Conservation (phyloP, 176 grass and related monocot genomes). For the Eragrostis nindensis region DNA sequence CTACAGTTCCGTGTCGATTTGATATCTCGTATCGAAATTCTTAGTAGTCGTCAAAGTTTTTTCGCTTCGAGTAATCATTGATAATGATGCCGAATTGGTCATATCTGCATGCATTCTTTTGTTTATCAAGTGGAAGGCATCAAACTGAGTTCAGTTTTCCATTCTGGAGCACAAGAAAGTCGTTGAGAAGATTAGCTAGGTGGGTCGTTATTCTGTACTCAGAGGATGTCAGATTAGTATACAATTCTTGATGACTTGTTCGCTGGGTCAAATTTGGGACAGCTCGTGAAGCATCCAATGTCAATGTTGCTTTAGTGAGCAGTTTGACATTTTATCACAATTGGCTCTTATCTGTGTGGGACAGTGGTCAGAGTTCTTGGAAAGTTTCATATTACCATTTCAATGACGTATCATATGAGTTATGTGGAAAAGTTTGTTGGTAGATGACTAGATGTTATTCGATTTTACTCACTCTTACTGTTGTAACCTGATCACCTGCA, state of each 20-base stretch:
- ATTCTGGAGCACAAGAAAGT: background rate
- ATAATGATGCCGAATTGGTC: background rate
- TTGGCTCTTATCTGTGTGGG: background rate
- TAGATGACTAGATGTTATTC: slow-evolving; percentile 8
- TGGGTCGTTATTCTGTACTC: background rate
- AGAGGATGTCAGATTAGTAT: background rate
- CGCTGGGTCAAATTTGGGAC: background rate
- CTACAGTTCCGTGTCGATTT: background rate
- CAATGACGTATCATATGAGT: background rate
- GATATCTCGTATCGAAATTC: background rate
- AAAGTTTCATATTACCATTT: background rate
- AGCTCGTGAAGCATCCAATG: background rate
- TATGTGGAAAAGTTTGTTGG: background rate
- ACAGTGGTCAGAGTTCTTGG: background rate
- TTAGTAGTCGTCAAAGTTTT: background rate
- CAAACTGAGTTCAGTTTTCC: background rate
- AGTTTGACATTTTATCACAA: background rate
- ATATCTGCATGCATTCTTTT: slow-evolving; percentile 13
- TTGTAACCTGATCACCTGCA: slow-evolving; percentile 46
- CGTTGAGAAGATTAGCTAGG: background rate
- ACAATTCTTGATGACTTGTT: background rate
- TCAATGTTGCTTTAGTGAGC: slow-evolving; percentile 17
- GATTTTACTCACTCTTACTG: slow-evolving; percentile 3
- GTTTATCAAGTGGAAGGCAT: background rate
- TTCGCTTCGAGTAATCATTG: background rate